phyloP scores from a whole-genome alignment of 202 grass and related monocot species.

The Dendrocalamus latiflorus region DNA sequence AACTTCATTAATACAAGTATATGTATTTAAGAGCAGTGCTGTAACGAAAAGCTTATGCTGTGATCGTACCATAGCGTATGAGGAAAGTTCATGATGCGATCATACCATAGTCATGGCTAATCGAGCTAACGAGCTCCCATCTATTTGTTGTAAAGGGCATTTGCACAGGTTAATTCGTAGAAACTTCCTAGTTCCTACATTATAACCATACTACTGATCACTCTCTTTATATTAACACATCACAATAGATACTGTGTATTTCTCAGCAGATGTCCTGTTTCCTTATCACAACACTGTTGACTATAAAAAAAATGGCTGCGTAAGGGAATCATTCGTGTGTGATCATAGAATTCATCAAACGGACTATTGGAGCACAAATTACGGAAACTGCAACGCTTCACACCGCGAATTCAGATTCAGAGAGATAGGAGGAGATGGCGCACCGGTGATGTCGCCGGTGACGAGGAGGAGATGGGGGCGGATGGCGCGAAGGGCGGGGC shows the following conservation, averaged over 20 bases:
- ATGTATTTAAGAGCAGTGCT: not conserved
- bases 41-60: not conserved
- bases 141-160: not conserved
- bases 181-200: too few species aligned
- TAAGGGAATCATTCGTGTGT: not conserved
- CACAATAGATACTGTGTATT: not conserved
- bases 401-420: not conserved
- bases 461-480: constrained; percentile 67
- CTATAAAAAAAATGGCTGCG: not conserved
- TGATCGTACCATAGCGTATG: not conserved
- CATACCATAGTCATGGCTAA: not conserved
- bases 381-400: not conserved
- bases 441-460: constrained; percentile 83
- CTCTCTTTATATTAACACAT: not conserved
- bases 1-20: not conserved
- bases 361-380: not conserved
- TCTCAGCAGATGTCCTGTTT: not conserved
- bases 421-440: not conserved
- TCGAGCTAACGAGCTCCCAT: not conserved
- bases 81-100: not conserved
- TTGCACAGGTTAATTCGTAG: too few species aligned
- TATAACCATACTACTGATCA: too few species aligned
- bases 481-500: constrained; percentile 44
- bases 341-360: not conserved
- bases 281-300: not conserved